These are phyloP conservation scores for Pogostemon cablin DNA, from an alignment of 257 asterid genomes.

Conservation along the genomic window DNA sequence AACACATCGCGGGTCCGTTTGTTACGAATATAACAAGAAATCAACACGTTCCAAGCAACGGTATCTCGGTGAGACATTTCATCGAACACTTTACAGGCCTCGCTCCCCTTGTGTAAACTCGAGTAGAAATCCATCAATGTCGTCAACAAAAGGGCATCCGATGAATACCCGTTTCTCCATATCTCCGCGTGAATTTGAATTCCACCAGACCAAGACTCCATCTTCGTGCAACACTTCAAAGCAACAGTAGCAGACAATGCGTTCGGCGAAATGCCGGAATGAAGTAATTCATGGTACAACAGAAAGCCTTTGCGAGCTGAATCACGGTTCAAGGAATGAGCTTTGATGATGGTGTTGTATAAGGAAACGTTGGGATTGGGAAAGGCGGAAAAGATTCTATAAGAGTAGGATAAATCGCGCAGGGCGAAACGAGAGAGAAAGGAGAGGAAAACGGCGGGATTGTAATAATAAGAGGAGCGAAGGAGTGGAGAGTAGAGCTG, in stretches of 20 bases:
- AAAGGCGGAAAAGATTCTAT: conserved; percentile 44
- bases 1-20: conserved; percentile 60
- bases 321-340: conserved; percentile 50
- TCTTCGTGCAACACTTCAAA: conserved; percentile 62
- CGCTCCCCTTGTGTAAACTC: conserved; percentile 37
- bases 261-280: conserved; percentile 56
- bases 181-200: conserved; percentile 61
- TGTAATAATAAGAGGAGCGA: conserved; percentile 48
- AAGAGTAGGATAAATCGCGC: conserved; percentile 55
- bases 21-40: conserved; percentile 57
- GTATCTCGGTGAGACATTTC: conserved; percentile 68
- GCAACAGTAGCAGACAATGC: conserved; percentile 57
- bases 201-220: conserved; percentile 50
- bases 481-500: conserved; percentile 73
- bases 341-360: conserved; percentile 67
- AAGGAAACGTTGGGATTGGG: conserved; percentile 53
- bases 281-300: conserved; percentile 51
- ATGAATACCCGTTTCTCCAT: conserved; percentile 55
- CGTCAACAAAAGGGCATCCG: conserved; percentile 59
- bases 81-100: conserved; percentile 68
- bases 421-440: conserved; percentile 64
- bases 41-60: conserved; percentile 76
- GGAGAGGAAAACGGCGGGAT: conserved; percentile 54
- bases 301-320: conserved; percentile 54
- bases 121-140: conserved; percentile 81